These are phyloP conservation scores for Nicotiana otophora DNA, from an alignment of 257 asterid genomes.

Conservation along the genomic window DNA sequence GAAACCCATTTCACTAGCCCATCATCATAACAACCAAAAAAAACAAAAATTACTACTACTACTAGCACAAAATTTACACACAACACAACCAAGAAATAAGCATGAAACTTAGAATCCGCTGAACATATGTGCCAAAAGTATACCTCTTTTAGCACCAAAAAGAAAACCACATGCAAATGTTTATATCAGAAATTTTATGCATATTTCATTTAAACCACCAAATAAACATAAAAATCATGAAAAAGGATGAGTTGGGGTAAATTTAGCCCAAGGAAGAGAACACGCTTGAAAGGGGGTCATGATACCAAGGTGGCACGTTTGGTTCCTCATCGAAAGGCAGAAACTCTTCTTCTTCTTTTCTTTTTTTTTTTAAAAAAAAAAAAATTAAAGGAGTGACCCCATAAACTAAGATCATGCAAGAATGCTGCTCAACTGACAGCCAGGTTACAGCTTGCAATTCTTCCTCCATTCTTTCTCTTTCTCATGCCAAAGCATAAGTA, in stretches of 20 bases:
- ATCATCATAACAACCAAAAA: background rate
- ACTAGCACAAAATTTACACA: background rate
- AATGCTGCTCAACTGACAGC: conserved; percentile 62
- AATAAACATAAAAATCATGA: background rate
- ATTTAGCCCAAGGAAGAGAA: conserved; percentile 18
- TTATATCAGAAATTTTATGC: background rate
- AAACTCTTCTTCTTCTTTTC: background rate
- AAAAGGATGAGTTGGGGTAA: background rate
- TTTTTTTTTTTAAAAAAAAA: no score
- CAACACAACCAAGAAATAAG: background rate
- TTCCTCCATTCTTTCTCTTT: conserved; percentile 16
- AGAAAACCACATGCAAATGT: background rate
- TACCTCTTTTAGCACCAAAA: no score
- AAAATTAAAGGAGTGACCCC: background rate
- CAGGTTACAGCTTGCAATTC: conserved; percentile 58
- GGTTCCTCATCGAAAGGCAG: conserved; percentile 50
- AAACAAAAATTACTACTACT: background rate
- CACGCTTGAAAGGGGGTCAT: conserved; percentile 53
- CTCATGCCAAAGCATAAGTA: conserved; percentile 46
- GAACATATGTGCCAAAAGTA: background rate
- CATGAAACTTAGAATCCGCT: background rate
- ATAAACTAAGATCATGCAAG: conserved; percentile 64
- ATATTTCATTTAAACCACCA: background rate
- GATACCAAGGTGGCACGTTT: conserved; percentile 71
- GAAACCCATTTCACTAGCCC: conserved; percentile 4